Conservation (phyloP, 768 basidiomycete genomes). For the Hericium rajendrae region DNA sequence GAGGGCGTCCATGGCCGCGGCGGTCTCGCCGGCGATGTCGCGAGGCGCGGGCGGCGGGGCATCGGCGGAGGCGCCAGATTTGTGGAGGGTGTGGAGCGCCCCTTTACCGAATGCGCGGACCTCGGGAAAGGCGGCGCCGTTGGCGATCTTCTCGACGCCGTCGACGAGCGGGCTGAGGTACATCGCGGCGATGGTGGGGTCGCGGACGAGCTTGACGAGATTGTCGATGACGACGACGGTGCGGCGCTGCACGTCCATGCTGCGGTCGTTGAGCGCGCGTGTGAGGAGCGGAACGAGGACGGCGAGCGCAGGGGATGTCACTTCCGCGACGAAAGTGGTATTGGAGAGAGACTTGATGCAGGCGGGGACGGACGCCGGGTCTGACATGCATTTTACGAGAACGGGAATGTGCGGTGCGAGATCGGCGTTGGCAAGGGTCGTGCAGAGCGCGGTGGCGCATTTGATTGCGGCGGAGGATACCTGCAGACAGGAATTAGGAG, state of each 20-base stretch:
- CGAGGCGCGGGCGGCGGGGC: conserved; percentile 63
- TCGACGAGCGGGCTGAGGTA: conserved; percentile 84
- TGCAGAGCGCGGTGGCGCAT: conserved; percentile 82
- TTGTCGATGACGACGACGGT: conserved; percentile 94
- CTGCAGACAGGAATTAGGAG: conserved; percentile 27
- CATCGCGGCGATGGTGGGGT: conserved; percentile 79
- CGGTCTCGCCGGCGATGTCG: conserved; percentile 56
- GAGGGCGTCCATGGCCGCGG: conserved; percentile 45
- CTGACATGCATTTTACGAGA: conserved; percentile 91
- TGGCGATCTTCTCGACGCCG: conserved; percentile 84
- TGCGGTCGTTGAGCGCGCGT: conserved; percentile 89
- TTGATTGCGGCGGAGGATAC: conserved; percentile 82
- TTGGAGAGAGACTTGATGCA: conserved; percentile 94
- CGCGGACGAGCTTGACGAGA: conserved; percentile 92
- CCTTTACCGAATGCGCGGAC: conserved; percentile 88
- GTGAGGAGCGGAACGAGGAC: conserved; percentile 87
- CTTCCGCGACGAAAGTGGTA: conserved; percentile 95
- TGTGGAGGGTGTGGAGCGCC: conserved; percentile 69
- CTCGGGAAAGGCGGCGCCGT: conserved; percentile 92
- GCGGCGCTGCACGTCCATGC: conserved; percentile 92
- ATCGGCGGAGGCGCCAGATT: conserved; percentile 73
- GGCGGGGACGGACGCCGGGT: conserved; percentile 77
- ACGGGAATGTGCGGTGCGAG: conserved; percentile 79
- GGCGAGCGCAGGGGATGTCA: conserved; percentile 91
- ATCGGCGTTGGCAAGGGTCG: conserved; percentile 89